These are phyloP conservation scores for Karstenula rhodostoma DNA, from an alignment of 2,329 filamentous ascomycete species.

Conservation along the genomic window DNA sequence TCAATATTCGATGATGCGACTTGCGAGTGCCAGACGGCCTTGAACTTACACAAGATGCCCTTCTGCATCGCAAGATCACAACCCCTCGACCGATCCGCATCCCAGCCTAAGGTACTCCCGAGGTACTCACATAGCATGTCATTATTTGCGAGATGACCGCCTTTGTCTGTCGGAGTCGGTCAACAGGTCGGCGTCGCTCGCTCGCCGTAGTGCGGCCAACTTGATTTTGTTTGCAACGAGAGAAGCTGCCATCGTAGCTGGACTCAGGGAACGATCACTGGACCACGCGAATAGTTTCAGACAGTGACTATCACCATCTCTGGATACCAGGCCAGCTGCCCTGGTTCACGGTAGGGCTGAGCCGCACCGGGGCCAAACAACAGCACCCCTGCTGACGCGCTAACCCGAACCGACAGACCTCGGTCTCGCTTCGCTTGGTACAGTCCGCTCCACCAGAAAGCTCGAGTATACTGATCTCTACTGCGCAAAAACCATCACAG, in stretches of 20 bases:
- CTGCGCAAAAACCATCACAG: slow-evolving; percentile 45
- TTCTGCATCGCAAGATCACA: no score
- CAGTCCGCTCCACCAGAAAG: slow-evolving; percentile 17
- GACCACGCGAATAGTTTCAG: not conserved
- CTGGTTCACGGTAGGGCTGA: not conserved
- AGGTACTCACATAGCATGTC: not conserved
- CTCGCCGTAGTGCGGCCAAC: slow-evolving; percentile 7
- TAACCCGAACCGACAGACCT: not conserved
- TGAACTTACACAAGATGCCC: no score
- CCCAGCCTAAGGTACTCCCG: not conserved
- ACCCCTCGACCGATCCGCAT: no score
- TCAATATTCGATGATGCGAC: no score
- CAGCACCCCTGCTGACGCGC: not conserved
- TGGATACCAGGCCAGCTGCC: not conserved
- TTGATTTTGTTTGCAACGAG: not conserved
- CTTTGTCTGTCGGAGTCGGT: slow-evolving; percentile 4
- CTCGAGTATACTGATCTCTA: slow-evolving; percentile 24
- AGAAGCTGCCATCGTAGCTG: not conserved
- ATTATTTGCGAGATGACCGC: not conserved
- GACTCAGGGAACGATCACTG: no score
- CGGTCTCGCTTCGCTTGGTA: slow-evolving; percentile 13
- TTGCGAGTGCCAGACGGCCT: no score
- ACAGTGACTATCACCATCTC: not conserved
- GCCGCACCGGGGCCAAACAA: slow-evolving; percentile 1
- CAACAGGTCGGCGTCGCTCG: slow-evolving; percentile 4